Base-by-base conservation (phyloP, 1,139 yeast genomes). In the Pichia kudriavzevii region DNA sequence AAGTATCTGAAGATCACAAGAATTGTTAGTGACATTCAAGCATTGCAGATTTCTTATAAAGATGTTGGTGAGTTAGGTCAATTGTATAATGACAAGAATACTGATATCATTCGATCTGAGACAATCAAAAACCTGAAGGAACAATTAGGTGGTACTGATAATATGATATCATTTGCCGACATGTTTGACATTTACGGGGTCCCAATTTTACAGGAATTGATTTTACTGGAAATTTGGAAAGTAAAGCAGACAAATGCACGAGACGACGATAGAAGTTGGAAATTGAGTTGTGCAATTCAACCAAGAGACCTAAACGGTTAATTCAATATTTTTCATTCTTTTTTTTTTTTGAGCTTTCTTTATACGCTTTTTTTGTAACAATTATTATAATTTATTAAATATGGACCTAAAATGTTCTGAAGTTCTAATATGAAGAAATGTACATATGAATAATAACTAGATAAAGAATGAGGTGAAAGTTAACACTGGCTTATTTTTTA, bases 11-110 rank as follows among this genome's bases (percentile, higher is more conserved):
- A 81, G 52, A 70, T 80, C 30, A 76, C 94, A 4, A 67, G 78
- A 41, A 72, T 83, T 30, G 70, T 87, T 35, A 78, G 88, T n/a
- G 85, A 79, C 45, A 63, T 85, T 30, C 94, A 84, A 58, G 72
- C 72, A 39, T 68, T 83, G 46, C 96, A 87, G 58, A 73, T 78
- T 35, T 68, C 79, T 0, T 82, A 79, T 42, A 49, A 45, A 14
- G 57, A 52, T 34, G 45, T 42, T 24, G 59, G 51, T 12, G 58
- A 46, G 39, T 39, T 48, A 26, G 56, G 46, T 14, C 27, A 35
- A 7, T 30, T 45, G 9, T 49, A 50, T 32, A 53, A 55, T 40
- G 33, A 39, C 22, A 44, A 38, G 6, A 43, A 45, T 26, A 46
- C 48, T 15, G 55, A 48, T 25, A 32, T 50, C n/a, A 43, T 52